Conservation (phyloP, 441 rosid genomes). For the Adansonia rubrostipa region DNA sequence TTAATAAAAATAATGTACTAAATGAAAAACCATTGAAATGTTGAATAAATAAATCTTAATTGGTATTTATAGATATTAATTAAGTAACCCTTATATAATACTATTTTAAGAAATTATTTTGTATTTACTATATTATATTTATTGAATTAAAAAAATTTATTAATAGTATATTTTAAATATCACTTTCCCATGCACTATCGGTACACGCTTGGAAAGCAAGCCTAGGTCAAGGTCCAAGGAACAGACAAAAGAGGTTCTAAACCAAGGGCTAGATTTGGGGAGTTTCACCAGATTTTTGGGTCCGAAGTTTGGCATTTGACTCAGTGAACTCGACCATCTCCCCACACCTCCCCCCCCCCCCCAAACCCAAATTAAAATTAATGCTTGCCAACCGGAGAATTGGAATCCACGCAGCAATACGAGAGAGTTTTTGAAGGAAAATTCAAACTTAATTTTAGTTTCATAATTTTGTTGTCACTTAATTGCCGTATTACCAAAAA, state of each 20-base stretch:
- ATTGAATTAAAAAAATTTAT: too few relatives aligned
- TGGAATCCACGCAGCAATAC: background rate
- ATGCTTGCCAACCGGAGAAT: conserved; percentile 35
- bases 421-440: background rate
- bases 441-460: conserved; percentile 7
- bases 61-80: too few relatives aligned
- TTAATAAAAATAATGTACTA: too few relatives aligned
- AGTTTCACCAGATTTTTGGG: conserved; percentile 73
- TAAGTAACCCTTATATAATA: too few relatives aligned
- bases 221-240: conserved; percentile 50
- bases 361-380: conserved; percentile 38
- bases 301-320: conserved; percentile 66
- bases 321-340: conserved; percentile 35
- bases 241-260: conserved; percentile 64
- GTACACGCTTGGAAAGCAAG: conserved; percentile 66
- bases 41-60: too few relatives aligned
- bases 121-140: too few relatives aligned
- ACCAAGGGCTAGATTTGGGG: conserved; percentile 71
- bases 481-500: conserved; percentile 34
- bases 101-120: too few relatives aligned
- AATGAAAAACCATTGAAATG: background rate
- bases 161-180: too few relatives aligned
- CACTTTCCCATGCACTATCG: too few relatives aligned
- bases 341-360: conserved; percentile 9
- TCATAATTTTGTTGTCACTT: background rate